Evolutionary conservation across 176 grass and related monocot species (phyloP).

Genomic region (Phragmites australis): DNA sequence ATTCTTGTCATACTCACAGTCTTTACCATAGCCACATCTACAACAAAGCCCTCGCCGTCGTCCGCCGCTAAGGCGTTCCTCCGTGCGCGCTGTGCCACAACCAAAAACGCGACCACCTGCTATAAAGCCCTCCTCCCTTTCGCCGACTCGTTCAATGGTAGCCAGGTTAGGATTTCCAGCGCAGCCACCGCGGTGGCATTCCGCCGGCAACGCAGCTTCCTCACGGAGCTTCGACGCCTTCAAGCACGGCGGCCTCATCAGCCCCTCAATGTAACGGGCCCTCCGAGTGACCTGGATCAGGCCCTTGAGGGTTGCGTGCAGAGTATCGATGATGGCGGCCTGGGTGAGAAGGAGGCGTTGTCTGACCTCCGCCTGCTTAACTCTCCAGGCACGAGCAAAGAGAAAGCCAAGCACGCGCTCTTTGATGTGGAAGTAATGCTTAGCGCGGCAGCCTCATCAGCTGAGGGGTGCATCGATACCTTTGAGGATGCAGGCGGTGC

Average conservation of each 20-base stretch:
- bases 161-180: neutral
- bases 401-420: neutral
- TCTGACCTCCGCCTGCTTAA: neutral
- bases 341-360: neutral
- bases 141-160: neutral
- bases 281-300: neutral
- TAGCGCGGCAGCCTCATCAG: too few species aligned
- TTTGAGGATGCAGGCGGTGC: neutral
- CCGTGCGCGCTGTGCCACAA: neutral
- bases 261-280: too few species aligned
- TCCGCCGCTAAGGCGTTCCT: neutral
- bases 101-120: neutral
- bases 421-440: neutral
- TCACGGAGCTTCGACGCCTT: neutral
- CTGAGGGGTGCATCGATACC: neutral
- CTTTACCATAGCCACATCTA: too few species aligned
- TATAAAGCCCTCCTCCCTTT: neutral
- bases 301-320: neutral
- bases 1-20: too few species aligned
- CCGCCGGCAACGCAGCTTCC: neutral
- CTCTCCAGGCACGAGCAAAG: too few species aligned
- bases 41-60: neutral
- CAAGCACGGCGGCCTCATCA: neutral
- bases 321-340: fast-evolving
- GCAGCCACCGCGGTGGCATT: neutral